These are phyloP conservation scores for Physcomitrellopsis africana DNA, from an alignment of 225 moss, liverwort and hornwort genomes.

Conservation along the genomic window DNA sequence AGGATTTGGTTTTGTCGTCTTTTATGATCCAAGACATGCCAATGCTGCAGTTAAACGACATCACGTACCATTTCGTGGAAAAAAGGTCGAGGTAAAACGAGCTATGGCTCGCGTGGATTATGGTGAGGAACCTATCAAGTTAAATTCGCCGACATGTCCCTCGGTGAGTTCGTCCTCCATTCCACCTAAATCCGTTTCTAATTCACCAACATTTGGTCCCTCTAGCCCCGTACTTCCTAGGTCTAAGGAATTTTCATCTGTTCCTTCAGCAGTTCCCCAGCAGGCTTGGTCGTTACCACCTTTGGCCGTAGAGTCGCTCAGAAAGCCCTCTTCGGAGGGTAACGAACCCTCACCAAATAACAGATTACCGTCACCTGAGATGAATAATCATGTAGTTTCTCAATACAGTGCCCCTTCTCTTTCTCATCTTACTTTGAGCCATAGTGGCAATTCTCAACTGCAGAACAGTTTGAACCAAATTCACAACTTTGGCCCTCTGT, in stretches of 20 bases:
- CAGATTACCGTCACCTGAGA: slow-evolving; percentile 40
- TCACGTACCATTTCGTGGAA: slow-evolving; percentile 89
- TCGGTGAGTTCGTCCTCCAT: slow-evolving; percentile 34
- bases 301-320: slow-evolving; percentile 53
- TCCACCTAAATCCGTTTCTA: slow-evolving; percentile 36
- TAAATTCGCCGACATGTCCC: slow-evolving; percentile 31
- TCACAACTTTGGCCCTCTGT: slow-evolving; percentile 53
- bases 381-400: slow-evolving; percentile 50
- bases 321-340: slow-evolving; percentile 49
- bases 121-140: slow-evolving; percentile 74
- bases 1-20: slow-evolving; percentile 90
- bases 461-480: slow-evolving; percentile 55
- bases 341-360: slow-evolving; percentile 25
- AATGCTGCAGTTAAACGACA: slow-evolving; percentile 78
- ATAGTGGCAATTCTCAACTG: slow-evolving; percentile 54
- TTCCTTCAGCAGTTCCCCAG: slow-evolving; percentile 60
- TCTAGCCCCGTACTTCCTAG: slow-evolving; percentile 68
- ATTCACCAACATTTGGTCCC: slow-evolving; percentile 76
- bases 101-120: slow-evolving; percentile 88
- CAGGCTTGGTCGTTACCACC: slow-evolving; percentile 82
- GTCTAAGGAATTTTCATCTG: slow-evolving; percentile 58
- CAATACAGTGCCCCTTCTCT: slow-evolving; percentile 55
- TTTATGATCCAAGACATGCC: slow-evolving; percentile 87
- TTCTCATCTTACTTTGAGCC: slow-evolving; percentile 61
- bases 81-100: slow-evolving; percentile 96